Conservation (phyloP, 2,329 filamentous ascomycete species). For the Canariomyces notabilis region DNA sequence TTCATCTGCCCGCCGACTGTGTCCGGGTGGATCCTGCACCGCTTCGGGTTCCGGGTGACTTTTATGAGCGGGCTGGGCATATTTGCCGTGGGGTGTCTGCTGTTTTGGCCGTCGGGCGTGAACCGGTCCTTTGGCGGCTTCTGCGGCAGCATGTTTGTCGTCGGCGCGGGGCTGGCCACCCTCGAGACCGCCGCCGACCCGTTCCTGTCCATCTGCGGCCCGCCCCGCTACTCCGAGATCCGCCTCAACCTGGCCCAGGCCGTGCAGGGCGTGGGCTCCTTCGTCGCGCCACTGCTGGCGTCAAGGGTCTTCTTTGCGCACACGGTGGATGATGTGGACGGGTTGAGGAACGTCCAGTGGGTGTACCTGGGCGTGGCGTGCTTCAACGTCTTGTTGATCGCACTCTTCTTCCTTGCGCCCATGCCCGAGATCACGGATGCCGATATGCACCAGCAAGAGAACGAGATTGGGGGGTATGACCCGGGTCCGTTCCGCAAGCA, state of each 20-base stretch:
- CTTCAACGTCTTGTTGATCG: slow-evolving; percentile 63
- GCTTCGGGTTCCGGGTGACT: slow-evolving; percentile 60
- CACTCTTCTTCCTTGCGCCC: slow-evolving; percentile 59
- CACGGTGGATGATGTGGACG: slow-evolving; percentile 42
- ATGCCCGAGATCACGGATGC: slow-evolving; percentile 69
- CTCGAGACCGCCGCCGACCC: slow-evolving; percentile 58
- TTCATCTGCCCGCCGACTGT: slow-evolving; percentile 34
- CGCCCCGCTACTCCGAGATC: slow-evolving; percentile 54
- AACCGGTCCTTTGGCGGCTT: slow-evolving; percentile 54
- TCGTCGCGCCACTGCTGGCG: slow-evolving; percentile 54
- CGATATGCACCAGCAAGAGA: slow-evolving; percentile 56
- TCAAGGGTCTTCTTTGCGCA: slow-evolving; percentile 58
- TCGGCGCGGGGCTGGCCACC: slow-evolving; percentile 38
- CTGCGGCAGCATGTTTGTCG: slow-evolving; percentile 51
- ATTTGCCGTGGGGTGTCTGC: slow-evolving; percentile 51
- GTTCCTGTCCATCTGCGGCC: slow-evolving; percentile 49
- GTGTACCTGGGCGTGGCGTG: slow-evolving; percentile 68
- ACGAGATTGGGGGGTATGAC: slow-evolving; percentile 37
- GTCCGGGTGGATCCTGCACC: slow-evolving; percentile 52
- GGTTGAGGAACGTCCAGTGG: slow-evolving; percentile 66
- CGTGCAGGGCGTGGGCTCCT: slow-evolving; percentile 54
- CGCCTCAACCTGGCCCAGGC: slow-evolving; percentile 55
- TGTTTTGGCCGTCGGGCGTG: slow-evolving; percentile 55
- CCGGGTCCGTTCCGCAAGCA: slow-evolving; percentile 52
- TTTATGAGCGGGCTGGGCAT: slow-evolving; percentile 59